Evolutionary conservation across 495 filamentous ascomycete genomes (phyloP), one percentile per base, ranked within the genome.

Genomic region (Neurospora sp.): DNA sequence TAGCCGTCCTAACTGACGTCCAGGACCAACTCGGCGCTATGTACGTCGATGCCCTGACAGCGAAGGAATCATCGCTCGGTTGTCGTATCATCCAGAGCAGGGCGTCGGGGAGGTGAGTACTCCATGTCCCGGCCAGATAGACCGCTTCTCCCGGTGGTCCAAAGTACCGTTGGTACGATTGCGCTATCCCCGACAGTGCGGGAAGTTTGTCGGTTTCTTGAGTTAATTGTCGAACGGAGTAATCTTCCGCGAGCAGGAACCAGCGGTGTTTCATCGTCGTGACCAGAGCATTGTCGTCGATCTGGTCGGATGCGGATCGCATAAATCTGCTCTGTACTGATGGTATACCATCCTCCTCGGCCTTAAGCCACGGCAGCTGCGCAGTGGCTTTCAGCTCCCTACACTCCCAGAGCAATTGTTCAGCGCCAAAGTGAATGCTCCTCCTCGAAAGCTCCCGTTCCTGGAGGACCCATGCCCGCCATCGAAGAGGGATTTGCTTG

Each of bases 321-420:
- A 44, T n/a, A 0, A 44, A 44, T 9, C 18, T 9, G 3, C 42
- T 44, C 3, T 44, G 42, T 44, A 44, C 16, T 3, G 6, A 44
- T 44, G 6, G 16, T 44, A 40, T 11, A 40, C 10, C 11, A 12
- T 11, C 39, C 41, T 44, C 14, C 16, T 44, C 41, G 16, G 16
- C 41, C 0, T 44, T 44, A 44, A 44, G 16, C 41, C 41, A 38
- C 27, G 3, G 23, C 14, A 27, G 31, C 40, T 14, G 11, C 16
- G 62, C 35, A 6, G 7, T 37, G 31, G 35, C 18, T 10, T 12
- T 44, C 42, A 23, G 4, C 9, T 11, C 42, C 7, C 69, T 10
- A 72, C 81, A 83, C 62, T 81, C 80, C 78, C 80, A 83, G 4
- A 81, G 73, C 2, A 83, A 14, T 41, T 82, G 77, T 2, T 75